Base-by-base conservation (phyloP, 768 basidiomycete species). In the Kwoniella europaea region DNA sequence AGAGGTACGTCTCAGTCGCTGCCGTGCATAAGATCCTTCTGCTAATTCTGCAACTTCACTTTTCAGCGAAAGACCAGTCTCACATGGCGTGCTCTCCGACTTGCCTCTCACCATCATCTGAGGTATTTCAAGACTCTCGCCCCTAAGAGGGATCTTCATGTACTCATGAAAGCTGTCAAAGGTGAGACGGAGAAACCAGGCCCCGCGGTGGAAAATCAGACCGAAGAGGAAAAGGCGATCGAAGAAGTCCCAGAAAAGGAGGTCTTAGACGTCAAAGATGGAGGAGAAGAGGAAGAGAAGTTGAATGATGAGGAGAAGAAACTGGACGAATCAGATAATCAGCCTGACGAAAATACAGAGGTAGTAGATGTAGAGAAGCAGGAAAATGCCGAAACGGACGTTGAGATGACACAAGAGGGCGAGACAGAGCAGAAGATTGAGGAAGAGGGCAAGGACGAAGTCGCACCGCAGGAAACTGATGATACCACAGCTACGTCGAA, bases 61-160 rank as follows among this genome's bases (percentile, higher is more conserved):
- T n/a, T 61, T 6, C 61, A 76, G 75, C 65, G 68, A 43, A 72
- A 74, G 57, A 72, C 72, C 43, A 73, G 69, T 53, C 65, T 74
- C 13, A 73, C 74, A 15, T 79, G 78, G 78, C 72, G 78, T 61
- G 76, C 68, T 7, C 50, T 77, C 10, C 70, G 78, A 24, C 41
- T 73, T 44, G 70, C 75, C 1, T 67, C 74, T 3, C 75, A 73
- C n/a, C 67, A 71, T 24, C 63, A 75, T 35, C 43, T 79, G 4
- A 63, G 71, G 9, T 72, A 63, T 50, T 79, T 79, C 63, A 43
- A 27, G 9, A 58, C 72, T 4, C 61, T 75, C 15, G 68, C 60
- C 1, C 53, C 67, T 16, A 71, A 71, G 42, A 63, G 78, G 16
- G 71, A 79, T 68, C 16, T 76, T 9, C 68, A 74, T 50, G 52